phyloP scores from a whole-genome alignment of 2,329 filamentous ascomycete genomes.

The Calonectria pseudoturangicola region DNA sequence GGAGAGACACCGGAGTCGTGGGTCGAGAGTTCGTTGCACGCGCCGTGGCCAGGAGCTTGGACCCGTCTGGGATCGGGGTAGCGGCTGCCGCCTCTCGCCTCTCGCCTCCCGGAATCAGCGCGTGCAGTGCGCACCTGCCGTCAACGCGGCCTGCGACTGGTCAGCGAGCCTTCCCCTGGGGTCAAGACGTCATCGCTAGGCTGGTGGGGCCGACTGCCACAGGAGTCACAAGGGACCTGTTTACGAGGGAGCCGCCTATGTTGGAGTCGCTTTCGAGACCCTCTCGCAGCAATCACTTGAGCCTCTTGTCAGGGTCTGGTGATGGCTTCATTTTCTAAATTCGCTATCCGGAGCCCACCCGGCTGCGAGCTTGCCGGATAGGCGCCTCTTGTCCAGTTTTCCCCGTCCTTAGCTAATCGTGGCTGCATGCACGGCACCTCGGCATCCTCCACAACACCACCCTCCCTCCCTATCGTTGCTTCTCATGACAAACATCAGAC shows the following conservation, averaged over 20 bases:
- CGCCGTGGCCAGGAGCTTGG: constrained; percentile 45
- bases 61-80: constrained; percentile 35
- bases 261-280: not conserved
- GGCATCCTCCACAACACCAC: constrained; percentile 26
- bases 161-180: constrained; percentile 4
- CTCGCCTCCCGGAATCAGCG: constrained; percentile 3
- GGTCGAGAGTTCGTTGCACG: constrained; percentile 30
- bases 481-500: constrained; percentile 1
- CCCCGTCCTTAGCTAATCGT: constrained; percentile 24
- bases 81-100: not conserved
- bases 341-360: not conserved
- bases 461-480: not conserved
- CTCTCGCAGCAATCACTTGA: constrained; percentile 1
- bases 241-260: not conserved
- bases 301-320: constrained; percentile 29
- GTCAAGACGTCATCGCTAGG: constrained; percentile 20
- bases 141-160: constrained; percentile 33
- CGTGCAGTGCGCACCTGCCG: constrained; percentile 31
- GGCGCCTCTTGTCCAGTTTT: constrained; percentile 25
- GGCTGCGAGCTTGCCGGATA: not conserved
- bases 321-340: constrained; percentile 37
- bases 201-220: constrained; percentile 21
- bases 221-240: constrained; percentile 12
- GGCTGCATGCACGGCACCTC: constrained; percentile 26
- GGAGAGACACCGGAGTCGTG: constrained; percentile 2